Conservation (phyloP, 208 protist genomes). For the Eutreptiella sp. region DNA sequence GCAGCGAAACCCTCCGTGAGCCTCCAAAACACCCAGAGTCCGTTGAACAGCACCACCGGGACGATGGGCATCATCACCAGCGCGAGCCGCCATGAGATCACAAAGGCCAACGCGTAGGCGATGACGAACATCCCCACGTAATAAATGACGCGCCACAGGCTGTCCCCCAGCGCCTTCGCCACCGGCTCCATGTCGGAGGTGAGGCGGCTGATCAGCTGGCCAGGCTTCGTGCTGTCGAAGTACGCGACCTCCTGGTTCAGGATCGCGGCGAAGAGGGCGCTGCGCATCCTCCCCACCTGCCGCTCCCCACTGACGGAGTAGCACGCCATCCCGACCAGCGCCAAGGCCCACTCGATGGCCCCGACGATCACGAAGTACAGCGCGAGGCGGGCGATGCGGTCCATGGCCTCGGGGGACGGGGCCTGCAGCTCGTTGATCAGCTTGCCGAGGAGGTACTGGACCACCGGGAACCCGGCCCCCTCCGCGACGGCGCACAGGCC, state of each 20-base stretch:
- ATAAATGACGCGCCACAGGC: constrained; percentile 55
- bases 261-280: no score
- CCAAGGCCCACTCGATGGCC: not conserved
- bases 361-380: no score
- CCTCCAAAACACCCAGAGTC: no score
- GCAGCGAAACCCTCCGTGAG: no score
- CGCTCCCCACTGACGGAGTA: constrained; percentile 51
- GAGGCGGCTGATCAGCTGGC: constrained; percentile 59
- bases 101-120: constrained; percentile 59
- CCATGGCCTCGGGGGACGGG: no score
- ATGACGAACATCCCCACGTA: constrained; percentile 57
- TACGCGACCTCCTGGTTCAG: constrained; percentile 75
- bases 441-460: constrained; percentile 59
- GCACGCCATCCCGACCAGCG: constrained; percentile 31
- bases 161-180: constrained; percentile 76
- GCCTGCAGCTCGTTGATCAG: constrained; percentile 54
- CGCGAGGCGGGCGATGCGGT: constrained; percentile 40
- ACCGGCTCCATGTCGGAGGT: constrained; percentile 62
- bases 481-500: constrained; percentile 43
- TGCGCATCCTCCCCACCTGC: constrained; percentile 52
- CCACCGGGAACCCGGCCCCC: constrained; percentile 55
- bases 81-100: constrained; percentile 33
- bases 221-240: constrained; percentile 62
- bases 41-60: no score
- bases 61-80: constrained; percentile 31